Evolutionary conservation across 495 filamentous ascomycete species (phyloP), one percentile per base, ranked within the genome.

Genomic region (Neohortaea acidophila): DNA sequence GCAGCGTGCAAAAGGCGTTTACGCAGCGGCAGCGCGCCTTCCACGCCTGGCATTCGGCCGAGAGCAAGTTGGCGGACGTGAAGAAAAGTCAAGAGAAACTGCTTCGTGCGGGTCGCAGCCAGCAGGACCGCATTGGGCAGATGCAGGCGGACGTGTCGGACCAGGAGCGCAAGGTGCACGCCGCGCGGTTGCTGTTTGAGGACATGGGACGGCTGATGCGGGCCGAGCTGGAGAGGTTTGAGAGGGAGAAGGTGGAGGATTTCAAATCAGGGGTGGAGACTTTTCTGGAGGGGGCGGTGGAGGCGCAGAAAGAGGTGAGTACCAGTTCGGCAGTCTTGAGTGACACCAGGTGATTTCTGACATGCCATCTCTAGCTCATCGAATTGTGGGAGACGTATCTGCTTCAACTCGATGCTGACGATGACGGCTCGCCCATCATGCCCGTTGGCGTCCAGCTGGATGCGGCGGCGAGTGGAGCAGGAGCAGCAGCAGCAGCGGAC

Each of bases 301-400:
- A 97, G 63, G 91, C 84, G 36, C 89, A 97, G 65, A 97, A 97
- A 62, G 89, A 97, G 79, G 89, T 87, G 57, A 53, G 72, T 59
- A 18, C 20, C 21, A 12, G 29, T n/a, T 9, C 19, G 2, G 22
- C 27, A 20, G 15, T 21, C 24, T 30, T 24, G 24, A 13, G 32
- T 27, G 6, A 36, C 2, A 32, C 2, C 13, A n/a, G 21, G 20
- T 31, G 44, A 29, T 41, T 39, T 13, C 14, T 32, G 27, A 44
- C 30, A 10, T 12, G n/a, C 19, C 39, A 59, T 33, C 15, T 13
- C 7, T 51, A 97, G 89, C 69, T 97, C 50, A 97, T 97, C 49
- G 89, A 97, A 57, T 71, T 94, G 22, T 97, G 89, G 89, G 89
- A 97, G 58, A 94, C 89, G 2, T 97, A 91, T 66, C 66, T 97